These are phyloP conservation scores for Tetragonia tetragonoides DNA, from an alignment of 148 eudicot genomes.

Conservation along the genomic window DNA sequence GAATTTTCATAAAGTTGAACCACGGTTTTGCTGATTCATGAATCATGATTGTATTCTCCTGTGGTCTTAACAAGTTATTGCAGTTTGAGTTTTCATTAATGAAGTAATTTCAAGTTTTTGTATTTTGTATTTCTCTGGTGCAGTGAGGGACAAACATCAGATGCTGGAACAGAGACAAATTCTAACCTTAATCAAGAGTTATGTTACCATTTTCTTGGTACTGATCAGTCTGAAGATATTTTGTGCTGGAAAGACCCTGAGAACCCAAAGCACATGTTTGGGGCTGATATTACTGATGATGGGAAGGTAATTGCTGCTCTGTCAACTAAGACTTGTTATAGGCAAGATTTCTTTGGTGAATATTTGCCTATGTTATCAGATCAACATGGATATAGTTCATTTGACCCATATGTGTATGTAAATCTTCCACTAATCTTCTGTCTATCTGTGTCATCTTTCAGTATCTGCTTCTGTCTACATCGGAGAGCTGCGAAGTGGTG, in stretches of 20 bases:
- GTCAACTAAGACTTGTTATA: not conserved
- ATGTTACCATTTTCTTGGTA: constrained; percentile 89
- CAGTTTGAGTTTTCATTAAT: not conserved
- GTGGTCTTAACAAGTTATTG: not conserved
- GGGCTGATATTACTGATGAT: constrained; percentile 71
- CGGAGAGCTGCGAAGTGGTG: constrained; percentile 72
- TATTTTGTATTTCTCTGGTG: constrained; percentile 17
- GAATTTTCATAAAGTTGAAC: not conserved
- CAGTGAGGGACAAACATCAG: constrained; percentile 68
- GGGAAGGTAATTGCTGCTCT: constrained; percentile 67
- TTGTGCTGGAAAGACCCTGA: constrained; percentile 91
- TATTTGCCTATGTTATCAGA: not conserved
- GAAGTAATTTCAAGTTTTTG: not conserved
- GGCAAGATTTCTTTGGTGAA: not conserved
- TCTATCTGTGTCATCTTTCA: constrained; percentile 25
- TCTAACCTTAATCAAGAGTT: constrained; percentile 73
- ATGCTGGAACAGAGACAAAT: constrained; percentile 94
- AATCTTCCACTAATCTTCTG: not conserved
- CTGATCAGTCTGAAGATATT: constrained; percentile 90
- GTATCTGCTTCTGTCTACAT: constrained; percentile 56
- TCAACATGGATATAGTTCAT: not conserved
- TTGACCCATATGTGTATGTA: not conserved
- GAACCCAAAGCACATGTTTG: constrained; percentile 62
- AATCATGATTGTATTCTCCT: not conserved
- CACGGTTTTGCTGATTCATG: not conserved